Conservation (phyloP, 2,329 filamentous ascomycete genomes). For the Fusarium setosum region DNA sequence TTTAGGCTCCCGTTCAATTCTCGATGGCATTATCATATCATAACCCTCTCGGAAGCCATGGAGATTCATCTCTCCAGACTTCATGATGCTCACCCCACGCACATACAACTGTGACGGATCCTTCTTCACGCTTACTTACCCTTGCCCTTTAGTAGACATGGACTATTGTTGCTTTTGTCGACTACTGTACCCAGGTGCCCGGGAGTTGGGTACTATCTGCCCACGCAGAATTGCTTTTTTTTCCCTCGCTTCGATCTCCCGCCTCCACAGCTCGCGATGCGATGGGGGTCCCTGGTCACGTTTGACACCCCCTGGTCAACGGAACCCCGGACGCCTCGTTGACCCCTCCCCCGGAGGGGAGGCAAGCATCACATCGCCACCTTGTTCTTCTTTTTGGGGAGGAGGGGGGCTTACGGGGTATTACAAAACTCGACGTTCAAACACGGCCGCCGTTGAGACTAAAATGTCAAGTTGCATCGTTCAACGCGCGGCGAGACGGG, state of each 20-base stretch:
- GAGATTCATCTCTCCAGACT: not conserved
- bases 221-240: constrained; percentile 30
- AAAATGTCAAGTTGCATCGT: constrained; percentile 20
- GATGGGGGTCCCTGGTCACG: constrained; percentile 12
- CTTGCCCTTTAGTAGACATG: not conserved
- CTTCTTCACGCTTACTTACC: not conserved
- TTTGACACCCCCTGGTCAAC: constrained; percentile 21
- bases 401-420: not conserved
- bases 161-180: not conserved
- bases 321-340: not conserved
- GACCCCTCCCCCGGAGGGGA: constrained; percentile 8
- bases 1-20: not conserved
- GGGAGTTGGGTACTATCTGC: constrained; percentile 8
- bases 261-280: constrained; percentile 33
- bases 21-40: not conserved
- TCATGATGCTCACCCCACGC: not conserved
- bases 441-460: constrained; percentile 12
- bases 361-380: constrained; percentile 10
- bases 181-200: constrained; percentile 18
- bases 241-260: constrained; percentile 36
- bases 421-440: constrained; percentile 3
- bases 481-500: constrained; percentile 33
- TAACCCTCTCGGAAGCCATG: not conserved
- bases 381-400: not conserved
- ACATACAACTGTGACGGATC: too few relatives aligned